Percentiles rank a stretch among this genome's conserved stretches.
These are phyloP conservation scores for Blastomyces parvus DNA, from an alignment of 2,329 filamentous ascomycete species.

Conservation along the genomic window DNA sequence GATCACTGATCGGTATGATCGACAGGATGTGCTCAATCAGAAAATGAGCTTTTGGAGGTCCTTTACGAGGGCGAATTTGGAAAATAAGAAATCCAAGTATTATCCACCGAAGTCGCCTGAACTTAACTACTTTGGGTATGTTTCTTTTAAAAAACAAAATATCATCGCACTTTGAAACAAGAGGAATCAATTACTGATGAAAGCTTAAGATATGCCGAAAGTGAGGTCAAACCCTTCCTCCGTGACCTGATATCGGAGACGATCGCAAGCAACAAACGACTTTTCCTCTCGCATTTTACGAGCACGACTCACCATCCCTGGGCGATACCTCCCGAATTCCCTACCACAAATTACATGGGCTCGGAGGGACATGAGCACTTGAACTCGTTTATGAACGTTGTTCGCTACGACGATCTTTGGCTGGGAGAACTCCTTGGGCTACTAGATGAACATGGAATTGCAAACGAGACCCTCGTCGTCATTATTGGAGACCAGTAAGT, in stretches of 20 bases:
- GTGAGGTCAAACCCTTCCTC: slow-evolving; percentile 32
- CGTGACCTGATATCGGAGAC: slow-evolving; percentile 20
- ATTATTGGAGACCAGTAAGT: slow-evolving; percentile 38
- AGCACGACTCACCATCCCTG: slow-evolving; percentile 38
- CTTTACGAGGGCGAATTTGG: slow-evolving; percentile 25
- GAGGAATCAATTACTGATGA: slow-evolving; percentile 7
- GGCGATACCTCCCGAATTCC: slow-evolving; percentile 27
- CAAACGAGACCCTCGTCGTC: slow-evolving; percentile 39
- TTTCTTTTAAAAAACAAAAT: slow-evolving; percentile 7
- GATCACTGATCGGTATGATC: slow-evolving; percentile 25
- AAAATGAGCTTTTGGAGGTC: slow-evolving; percentile 31
- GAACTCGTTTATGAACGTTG: slow-evolving; percentile 38
- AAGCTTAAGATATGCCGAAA: slow-evolving; percentile 28
- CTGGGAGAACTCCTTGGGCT: slow-evolving; percentile 32
- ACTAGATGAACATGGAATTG: slow-evolving; percentile 36
- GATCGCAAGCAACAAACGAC: slow-evolving; percentile 19
- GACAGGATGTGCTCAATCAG: slow-evolving; percentile 22
- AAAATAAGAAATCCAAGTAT: slow-evolving; percentile 23
- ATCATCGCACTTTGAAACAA: slow-evolving; percentile 4
- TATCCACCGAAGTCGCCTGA: slow-evolving; percentile 24
- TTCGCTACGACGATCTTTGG: slow-evolving; percentile 35
- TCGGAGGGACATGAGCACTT: slow-evolving; percentile 24
- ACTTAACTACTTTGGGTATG: slow-evolving; percentile 38
- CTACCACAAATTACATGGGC: slow-evolving; percentile 22
- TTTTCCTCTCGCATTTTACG: slow-evolving; percentile 28